phyloP scores from a whole-genome alignment of 805 yeast genomes.

The Danielia oregonensis region DNA sequence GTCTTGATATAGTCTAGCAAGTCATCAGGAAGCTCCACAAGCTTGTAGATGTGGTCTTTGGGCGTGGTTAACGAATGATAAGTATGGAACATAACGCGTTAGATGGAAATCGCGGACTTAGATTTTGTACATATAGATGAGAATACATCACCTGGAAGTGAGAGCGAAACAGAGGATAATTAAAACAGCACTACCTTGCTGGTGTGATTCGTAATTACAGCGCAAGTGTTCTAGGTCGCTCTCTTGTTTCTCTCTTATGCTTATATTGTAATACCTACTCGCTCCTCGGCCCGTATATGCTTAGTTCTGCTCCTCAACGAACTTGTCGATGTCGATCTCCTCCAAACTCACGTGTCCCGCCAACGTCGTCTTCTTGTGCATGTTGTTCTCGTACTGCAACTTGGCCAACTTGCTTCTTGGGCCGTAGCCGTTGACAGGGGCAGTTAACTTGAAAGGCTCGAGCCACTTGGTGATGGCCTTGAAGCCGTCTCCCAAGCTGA shows the following conservation, averaged over 20 bases:
- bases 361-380: slow-evolving; percentile 49
- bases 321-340: slow-evolving; percentile 70
- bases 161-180: no score
- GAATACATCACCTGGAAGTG: background rate
- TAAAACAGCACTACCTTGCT: no score
- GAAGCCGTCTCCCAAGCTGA: slow-evolving; percentile 60
- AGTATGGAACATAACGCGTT: slow-evolving; percentile 5
- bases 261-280: no score
- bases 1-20: slow-evolving; percentile 8
- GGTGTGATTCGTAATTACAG: no score
- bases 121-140: background rate
- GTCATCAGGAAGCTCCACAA: slow-evolving; percentile 15
- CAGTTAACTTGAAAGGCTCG: slow-evolving; percentile 64
- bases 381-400: slow-evolving; percentile 51
- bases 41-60: slow-evolving; percentile 11
- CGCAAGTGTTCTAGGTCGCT: no score
- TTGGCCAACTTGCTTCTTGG: slow-evolving; percentile 68
- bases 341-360: slow-evolving; percentile 62
- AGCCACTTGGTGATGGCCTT: slow-evolving; percentile 58
- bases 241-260: no score
- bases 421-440: slow-evolving; percentile 72
- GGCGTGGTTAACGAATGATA: slow-evolving; percentile 9
- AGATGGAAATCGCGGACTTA: background rate
- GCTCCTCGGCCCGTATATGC: no score
- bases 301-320: slow-evolving; percentile 65